Percentiles rank a stretch among this genome's conserved stretches.
Conservation (phyloP, 2,329 filamentous ascomycete genomes). For the Emydomyces testavorans region DNA sequence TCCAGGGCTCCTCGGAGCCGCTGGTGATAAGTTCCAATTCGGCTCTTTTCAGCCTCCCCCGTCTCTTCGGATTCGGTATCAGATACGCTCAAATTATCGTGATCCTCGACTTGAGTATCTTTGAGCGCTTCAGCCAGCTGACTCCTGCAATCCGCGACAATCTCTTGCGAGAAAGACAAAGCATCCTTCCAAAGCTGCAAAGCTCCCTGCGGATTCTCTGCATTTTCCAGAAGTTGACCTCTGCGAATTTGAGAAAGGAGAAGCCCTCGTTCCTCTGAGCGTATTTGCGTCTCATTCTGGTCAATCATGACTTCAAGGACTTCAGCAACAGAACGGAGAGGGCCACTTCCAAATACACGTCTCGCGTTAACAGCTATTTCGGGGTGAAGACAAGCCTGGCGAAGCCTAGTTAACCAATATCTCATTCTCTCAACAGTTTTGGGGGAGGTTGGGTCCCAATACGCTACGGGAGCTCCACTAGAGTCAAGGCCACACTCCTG, state of each 20-base stretch:
- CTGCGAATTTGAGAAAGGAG: conserved; percentile 53
- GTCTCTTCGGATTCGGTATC: conserved; percentile 26
- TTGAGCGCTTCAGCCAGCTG: conserved; percentile 44
- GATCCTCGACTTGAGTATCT: conserved; percentile 14
- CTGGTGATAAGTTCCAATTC: conserved; percentile 49
- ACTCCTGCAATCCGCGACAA: conserved; percentile 51
- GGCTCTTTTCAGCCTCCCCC: conserved; percentile 31
- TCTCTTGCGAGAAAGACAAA: conserved; percentile 36
- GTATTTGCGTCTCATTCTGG: conserved; percentile 57
- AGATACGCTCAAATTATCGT: conserved; percentile 13
- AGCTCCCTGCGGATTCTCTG: conserved; percentile 54
- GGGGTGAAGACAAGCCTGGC: conserved; percentile 77
- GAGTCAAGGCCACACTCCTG: conserved; percentile 54
- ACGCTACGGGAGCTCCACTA: conserved; percentile 51
- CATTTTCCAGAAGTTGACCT: conserved; percentile 71
- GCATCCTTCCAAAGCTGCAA: conserved; percentile 57
- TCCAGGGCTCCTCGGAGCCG: conserved; percentile 64
- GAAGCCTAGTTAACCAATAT: conserved; percentile 61
- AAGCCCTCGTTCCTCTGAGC: conserved; percentile 56
- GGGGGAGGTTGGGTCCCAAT: conserved; percentile 54
- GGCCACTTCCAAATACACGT: conserved; percentile 53
- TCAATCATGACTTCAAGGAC: conserved; percentile 89
- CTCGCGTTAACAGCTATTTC: conserved; percentile 61
- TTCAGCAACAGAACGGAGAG: conserved; percentile 70
- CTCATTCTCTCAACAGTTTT: conserved; percentile 59